Conservation (phyloP, 495 filamentous ascomycete species). For the Pseudomonodictys pantanalensis region DNA sequence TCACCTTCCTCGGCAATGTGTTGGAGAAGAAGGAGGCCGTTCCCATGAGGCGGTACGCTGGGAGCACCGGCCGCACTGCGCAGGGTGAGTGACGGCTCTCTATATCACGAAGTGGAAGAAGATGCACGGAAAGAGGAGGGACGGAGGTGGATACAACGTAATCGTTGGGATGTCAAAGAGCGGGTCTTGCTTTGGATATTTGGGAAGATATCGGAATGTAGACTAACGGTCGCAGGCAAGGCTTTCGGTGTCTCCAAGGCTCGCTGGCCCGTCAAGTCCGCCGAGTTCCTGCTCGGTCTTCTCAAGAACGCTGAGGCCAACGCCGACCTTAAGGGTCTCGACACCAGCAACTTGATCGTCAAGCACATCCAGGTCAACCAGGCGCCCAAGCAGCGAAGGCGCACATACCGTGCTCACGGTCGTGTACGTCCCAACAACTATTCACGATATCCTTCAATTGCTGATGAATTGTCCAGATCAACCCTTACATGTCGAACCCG, state of each 20-base stretch:
- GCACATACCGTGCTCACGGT: slow-evolving; percentile 99
- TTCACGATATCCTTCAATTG: background rate
- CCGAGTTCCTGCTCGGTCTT: slow-evolving; percentile 92
- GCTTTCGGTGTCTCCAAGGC: slow-evolving; percentile 94
- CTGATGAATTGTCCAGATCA: slow-evolving; percentile 64
- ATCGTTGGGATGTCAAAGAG: too few species aligned
- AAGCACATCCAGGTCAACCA: slow-evolving; percentile 99
- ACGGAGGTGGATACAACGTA: too few species aligned
- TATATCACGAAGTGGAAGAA: too few species aligned
- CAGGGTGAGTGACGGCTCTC: slow-evolving; percentile 73
- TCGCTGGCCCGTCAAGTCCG: slow-evolving; percentile 98
- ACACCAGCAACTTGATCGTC: slow-evolving; percentile 92
- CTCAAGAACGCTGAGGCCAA: slow-evolving; percentile 99
- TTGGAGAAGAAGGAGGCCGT: slow-evolving; percentile 92
- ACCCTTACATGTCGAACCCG: slow-evolving; percentile 99
- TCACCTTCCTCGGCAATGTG: slow-evolving; percentile 95
- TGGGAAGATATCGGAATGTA: background rate
- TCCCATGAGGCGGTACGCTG: slow-evolving; percentile 93
- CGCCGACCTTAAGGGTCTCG: slow-evolving; percentile 97
- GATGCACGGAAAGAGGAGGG: too few species aligned
- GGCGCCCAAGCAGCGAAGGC: slow-evolving; percentile 94
- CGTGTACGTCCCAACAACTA: slow-evolving; percentile 66
- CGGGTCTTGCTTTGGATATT: background rate
- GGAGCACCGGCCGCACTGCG: slow-evolving; percentile 85
- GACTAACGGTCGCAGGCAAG: slow-evolving; percentile 64